Conservation (phyloP, 192 early-diverging fungal species). For the Coemansia sp. region DNA sequence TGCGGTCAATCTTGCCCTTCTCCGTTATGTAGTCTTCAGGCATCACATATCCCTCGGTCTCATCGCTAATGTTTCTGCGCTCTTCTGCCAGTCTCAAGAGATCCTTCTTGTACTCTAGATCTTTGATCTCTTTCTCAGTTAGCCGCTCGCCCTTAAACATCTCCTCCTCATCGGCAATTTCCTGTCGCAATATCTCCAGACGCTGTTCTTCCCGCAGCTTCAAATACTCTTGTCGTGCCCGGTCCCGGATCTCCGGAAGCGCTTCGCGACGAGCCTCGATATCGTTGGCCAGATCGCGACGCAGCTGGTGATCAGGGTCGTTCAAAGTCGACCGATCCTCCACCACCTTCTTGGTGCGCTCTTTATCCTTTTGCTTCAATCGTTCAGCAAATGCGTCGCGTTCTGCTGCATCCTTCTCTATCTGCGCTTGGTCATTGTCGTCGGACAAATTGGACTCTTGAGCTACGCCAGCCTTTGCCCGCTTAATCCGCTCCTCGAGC, state of each 20-base stretch:
- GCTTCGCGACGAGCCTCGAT: constrained; percentile 64
- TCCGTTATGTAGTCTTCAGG: constrained; percentile 96
- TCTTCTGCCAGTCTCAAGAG: constrained; percentile 82
- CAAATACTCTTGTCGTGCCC: constrained; percentile 89
- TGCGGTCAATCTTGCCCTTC: constrained; percentile 95
- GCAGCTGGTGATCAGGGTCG: constrained; percentile 62
- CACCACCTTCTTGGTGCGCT: constrained; percentile 63
- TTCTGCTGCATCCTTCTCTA: constrained; percentile 73
- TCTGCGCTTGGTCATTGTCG: constrained; percentile 33
- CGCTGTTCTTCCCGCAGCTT: constrained; percentile 80
- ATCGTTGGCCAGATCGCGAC: constrained; percentile 83
- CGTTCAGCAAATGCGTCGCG: constrained; percentile 88
- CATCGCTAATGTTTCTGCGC: constrained; percentile 72
- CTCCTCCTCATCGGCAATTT: constrained; percentile 84
- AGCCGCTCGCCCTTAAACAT: constrained; percentile 73
- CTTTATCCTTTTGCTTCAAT: constrained; percentile 77
- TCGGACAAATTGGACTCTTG: constrained; percentile 1
- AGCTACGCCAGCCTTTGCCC: constrained; percentile 53
- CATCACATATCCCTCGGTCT: constrained; percentile 82
- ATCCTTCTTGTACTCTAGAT: constrained; percentile 82
- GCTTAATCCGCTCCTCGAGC: constrained; percentile 54
- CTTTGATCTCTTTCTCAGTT: constrained; percentile 70
- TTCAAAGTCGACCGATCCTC: constrained; percentile 32
- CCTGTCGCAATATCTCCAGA: constrained; percentile 69
- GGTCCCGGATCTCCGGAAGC: constrained; percentile 75